Base-by-base conservation (phyloP, 2,329 filamentous ascomycete species). In the Penicillium freii region DNA sequence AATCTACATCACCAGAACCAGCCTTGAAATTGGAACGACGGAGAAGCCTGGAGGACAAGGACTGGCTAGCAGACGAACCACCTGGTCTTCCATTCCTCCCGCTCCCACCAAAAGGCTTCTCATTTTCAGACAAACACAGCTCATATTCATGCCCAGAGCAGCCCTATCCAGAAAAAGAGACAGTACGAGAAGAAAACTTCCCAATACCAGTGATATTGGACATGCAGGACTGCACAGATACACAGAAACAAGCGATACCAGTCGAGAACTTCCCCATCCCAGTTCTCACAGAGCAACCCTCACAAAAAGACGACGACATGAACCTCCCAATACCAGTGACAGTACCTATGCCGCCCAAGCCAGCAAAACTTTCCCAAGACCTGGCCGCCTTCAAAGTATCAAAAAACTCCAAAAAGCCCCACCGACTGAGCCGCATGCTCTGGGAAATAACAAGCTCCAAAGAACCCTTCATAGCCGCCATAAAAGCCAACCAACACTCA, bases 161-260 rank as follows among this genome's bases (percentile, higher is more conserved):
- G 27, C 49, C 38, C 9, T 33, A 33, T 21, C 9, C 39, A 57
- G 54, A 27, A 50, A 60, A 39, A 49, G 31, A 31, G 13, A 10
- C 13, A 33, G 6, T 48, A 45, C 47, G 39, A 21, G 53, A 48
- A 21, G 59, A 62, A 23, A 40, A 65, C 23, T 45, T 62, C 8
- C 59, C 61, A 21, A 60, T 63, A 4, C 62, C 61, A 7, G 53
- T 61, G 11, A 11, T 23, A 27, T 36, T 51, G 13, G 56, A 61
- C 11, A n/a, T 48, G 3, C 49, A 59, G 38, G 51, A 53, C 31
- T 38, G 15, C 9, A 34, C 38, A 10, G 56, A 58, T 38, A 51
- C 48, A 61, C 54, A 33, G 44, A 59, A 40, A 42, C 44, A 29
- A 36, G n/a, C 7, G 21, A 13, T 53, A 27, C 44, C 51, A 33